Evolutionary conservation across 148 eudicot species (phyloP), one percentile per base, ranked within the genome.

Genomic region (Rhododendron simsii): DNA sequence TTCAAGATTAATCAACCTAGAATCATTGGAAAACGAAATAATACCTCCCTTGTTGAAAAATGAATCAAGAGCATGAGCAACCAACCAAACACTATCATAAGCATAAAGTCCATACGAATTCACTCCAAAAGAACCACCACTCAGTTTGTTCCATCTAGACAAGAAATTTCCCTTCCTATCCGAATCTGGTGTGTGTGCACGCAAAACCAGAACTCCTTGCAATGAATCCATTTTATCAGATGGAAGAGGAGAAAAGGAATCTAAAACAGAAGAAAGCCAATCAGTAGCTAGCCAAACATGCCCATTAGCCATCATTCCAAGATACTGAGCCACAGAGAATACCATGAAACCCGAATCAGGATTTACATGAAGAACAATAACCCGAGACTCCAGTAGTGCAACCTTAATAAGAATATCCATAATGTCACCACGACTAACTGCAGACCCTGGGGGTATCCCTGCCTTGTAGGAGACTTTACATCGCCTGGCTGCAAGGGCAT

Each of bases 221-320:
- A 97, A 87, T 12, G 86, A 83, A 37, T 89, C 92, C 93, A 89
- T 87, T 55, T 82, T 73, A 35, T 87, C 92, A 20, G 89, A 57
- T 28, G 91, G 90, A 78, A 93, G 86, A 74, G 92, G 92, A 30
- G 92, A 88, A 74, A 90, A 83, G 20, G 98, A 90, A 88, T 97
- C 99, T 45, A 94, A 73, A 87, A 87, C 86, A 50, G 96, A 90
- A 13, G 98, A 90, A 87, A 97, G 96, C 98, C 98, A 97, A 85
- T 97, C 99, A 0, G 98, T 97, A 28, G 95, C 90, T 75, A 97
- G 91, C 98, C 99, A 97, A 86, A 89, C 99, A 88, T 94, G 94
- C 57, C 98, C 98, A 80, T 91, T 93, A n/a, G 90, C 93, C 93
- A 92, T 90, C 98, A 97, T 93, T 81, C 94, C 94, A 78, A 97